These are phyloP conservation scores for Mangifera indica DNA, from an alignment of 345 rosid genomes.

Conservation along the genomic window DNA sequence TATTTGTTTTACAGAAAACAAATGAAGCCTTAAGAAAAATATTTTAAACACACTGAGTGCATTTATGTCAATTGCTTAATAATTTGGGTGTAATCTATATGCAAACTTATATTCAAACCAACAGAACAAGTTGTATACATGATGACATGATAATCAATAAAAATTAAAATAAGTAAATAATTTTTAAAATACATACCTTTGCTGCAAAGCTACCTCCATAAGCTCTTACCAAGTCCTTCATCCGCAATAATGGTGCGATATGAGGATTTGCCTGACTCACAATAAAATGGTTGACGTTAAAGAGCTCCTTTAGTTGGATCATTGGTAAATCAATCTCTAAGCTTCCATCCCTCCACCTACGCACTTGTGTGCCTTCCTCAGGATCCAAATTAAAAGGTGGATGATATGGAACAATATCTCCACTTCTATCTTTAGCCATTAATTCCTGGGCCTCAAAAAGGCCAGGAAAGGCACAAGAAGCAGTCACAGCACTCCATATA, in stretches of 20 bases:
- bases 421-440: conserved; percentile 96
- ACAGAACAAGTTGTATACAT: no score
- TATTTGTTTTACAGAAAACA: background rate
- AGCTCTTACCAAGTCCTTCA: conserved; percentile 80
- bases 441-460: conserved; percentile 97
- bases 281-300: conserved; percentile 95
- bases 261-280: conserved; percentile 99
- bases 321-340: conserved; percentile 95
- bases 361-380: conserved; percentile 60
- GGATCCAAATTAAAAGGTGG: conserved; percentile 92
- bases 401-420: conserved; percentile 91
- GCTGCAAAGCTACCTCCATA: conserved; percentile 95
- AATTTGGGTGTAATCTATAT: no score
- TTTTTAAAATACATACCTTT: conserved; percentile 54
- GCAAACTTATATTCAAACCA: no score
- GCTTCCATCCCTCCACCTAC: conserved; percentile 99
- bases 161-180: background rate
- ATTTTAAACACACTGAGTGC: background rate
- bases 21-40: background rate
- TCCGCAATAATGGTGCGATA: conserved; percentile 73
- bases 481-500: conserved; percentile 98
- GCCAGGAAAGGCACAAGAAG: conserved; percentile 98
- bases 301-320: conserved; percentile 96
- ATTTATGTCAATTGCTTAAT: no score
- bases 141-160: no score